A percentile compares a stretch with the other conserved stretches of the same genome.
Evolutionary conservation across 805 yeast genomes (phyloP).

Genomic region (Candida maris): DNA sequence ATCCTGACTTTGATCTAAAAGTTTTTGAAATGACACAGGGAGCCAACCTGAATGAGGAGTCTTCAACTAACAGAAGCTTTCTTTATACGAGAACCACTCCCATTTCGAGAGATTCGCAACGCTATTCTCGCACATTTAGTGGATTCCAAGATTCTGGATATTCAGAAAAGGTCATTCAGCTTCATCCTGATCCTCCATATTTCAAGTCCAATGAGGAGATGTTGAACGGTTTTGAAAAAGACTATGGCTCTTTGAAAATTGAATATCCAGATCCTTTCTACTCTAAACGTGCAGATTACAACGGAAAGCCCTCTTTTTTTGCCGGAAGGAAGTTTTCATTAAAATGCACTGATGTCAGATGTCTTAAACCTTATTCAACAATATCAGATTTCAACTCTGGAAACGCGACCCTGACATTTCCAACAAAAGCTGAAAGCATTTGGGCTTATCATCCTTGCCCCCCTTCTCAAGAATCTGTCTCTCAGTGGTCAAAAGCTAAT

Average conservation of each 20-base stretch:
- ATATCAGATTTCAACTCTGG: constrained; percentile 5
- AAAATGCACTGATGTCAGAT: constrained; percentile 34
- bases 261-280: constrained; percentile 65
- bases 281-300: constrained; percentile 49
- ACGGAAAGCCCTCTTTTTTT: constrained; percentile 51
- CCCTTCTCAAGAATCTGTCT: constrained; percentile 43
- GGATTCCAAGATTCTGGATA: not conserved
- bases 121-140: not conserved
- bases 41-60: constrained; percentile 1
- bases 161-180: constrained; percentile 11
- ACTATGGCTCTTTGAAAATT: constrained; percentile 44
- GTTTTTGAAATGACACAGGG: constrained; percentile 18
- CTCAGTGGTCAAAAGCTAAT: constrained; percentile 30
- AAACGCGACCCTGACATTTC: not conserved
- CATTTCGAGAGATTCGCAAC: not conserved
- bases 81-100: not conserved
- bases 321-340: constrained; percentile 64
- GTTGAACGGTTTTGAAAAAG: constrained; percentile 35
- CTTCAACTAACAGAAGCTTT: not conserved
- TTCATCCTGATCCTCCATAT: constrained; percentile 17
- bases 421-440: constrained; percentile 16
- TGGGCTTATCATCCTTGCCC: constrained; percentile 48
- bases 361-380: constrained; percentile 15
- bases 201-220: constrained; percentile 14
- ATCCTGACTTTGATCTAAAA: constrained; percentile 11